A percentile compares a stretch with the other conserved stretches of the same genome.
phyloP scores from a whole-genome alignment of 495 filamentous ascomycete species.

The Clohesyomyces aquaticus region DNA sequence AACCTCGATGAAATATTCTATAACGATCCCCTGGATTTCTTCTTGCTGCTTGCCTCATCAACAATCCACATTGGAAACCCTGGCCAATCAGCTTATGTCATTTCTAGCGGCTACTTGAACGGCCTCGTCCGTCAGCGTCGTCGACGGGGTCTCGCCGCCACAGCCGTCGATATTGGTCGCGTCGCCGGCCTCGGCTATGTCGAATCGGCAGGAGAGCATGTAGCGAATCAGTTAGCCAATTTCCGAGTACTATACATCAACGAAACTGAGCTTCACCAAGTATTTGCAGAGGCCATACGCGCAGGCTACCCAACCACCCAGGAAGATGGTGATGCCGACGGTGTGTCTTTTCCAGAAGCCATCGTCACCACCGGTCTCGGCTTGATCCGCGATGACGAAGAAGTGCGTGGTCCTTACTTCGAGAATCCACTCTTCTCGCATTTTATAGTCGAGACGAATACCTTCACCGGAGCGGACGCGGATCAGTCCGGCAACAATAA shows the following conservation, averaged over 20 bases:
- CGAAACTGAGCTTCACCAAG: constrained; percentile 62
- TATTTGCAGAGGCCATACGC: constrained; percentile 62
- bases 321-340: too few relatives aligned
- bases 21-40: constrained; percentile 29
- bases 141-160: constrained; percentile 7
- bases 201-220: background rate
- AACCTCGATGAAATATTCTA: constrained; percentile 26
- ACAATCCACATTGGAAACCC: constrained; percentile 13
- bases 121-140: constrained; percentile 14
- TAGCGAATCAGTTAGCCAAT: constrained; percentile 9
- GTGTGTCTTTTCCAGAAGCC: background rate
- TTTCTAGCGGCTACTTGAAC: constrained; percentile 12
- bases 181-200: constrained; percentile 17
- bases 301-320: constrained; percentile 44
- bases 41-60: constrained; percentile 26
- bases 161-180: constrained; percentile 1
- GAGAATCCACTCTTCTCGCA: constrained; percentile 15
- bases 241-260: constrained; percentile 47
- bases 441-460: constrained; percentile 1
- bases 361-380: constrained; percentile 39
- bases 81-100: constrained; percentile 27
- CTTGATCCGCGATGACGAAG: constrained; percentile 14
- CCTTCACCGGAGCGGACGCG: background rate
- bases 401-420: constrained; percentile 25
- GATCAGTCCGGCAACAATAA: background rate